Conservation (phyloP, 2,329 filamentous ascomycete genomes). For the Ophiostoma sp. region DNA sequence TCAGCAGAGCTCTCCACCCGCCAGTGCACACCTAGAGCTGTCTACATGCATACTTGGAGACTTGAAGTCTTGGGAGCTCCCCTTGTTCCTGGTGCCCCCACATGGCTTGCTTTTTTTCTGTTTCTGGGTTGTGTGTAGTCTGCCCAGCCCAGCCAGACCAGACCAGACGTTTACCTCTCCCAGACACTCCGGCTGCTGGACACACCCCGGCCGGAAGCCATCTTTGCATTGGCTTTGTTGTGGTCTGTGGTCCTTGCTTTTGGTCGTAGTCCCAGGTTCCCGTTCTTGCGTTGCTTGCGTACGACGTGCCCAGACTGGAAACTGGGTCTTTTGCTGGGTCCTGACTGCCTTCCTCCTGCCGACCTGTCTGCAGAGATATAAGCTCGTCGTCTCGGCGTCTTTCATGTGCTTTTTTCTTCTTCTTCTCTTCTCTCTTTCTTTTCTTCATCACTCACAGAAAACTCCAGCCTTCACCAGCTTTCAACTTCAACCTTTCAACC, state of each 20-base stretch:
- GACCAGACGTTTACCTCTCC: not conserved
- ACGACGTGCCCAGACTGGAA: not conserved
- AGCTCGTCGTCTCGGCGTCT: slow-evolving; percentile 8
- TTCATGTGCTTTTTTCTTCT: not conserved
- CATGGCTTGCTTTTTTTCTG: slow-evolving; percentile 3
- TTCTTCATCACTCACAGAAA: slow-evolving; percentile 3
- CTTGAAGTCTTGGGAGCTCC: not conserved
- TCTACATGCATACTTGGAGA: not conserved
- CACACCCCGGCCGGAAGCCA: not conserved
- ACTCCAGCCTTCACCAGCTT: not conserved
- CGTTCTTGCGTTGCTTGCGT: not conserved
- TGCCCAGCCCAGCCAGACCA: not conserved
- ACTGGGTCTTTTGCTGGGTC: not conserved
- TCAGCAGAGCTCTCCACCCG: not conserved
- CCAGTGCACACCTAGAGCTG: not conserved
- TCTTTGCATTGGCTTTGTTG: not conserved
- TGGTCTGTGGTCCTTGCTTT: not conserved
- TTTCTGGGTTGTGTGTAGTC: not conserved
- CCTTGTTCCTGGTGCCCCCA: slow-evolving; percentile 4
- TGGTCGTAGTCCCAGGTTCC: not conserved
- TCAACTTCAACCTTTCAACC: not conserved
- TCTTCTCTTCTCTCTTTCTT: not conserved
- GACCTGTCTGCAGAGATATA: slow-evolving; percentile 14
- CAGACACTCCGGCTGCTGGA: not conserved
- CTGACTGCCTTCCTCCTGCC: not conserved